phyloP scores from a whole-genome alignment of 148 eudicot species.

The Dianthus caryophyllus region DNA sequence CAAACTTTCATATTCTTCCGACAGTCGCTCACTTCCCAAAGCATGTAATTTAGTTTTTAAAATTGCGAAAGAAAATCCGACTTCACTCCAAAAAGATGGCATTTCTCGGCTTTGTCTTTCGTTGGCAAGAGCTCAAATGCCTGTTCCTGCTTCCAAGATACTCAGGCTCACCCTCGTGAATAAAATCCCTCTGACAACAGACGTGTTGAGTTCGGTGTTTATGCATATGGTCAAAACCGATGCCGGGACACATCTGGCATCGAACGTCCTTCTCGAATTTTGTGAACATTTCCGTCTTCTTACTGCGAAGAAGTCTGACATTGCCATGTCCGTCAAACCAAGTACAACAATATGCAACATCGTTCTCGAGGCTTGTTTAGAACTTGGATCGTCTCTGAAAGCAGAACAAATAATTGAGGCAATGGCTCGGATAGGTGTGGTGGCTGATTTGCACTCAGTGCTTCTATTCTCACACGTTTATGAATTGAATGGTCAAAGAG shows the following conservation, averaged over 20 bases:
- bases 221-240: slow-evolving; percentile 84
- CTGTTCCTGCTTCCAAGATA: slow-evolving; percentile 49
- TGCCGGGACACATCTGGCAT: slow-evolving; percentile 57
- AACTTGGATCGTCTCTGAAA: slow-evolving; percentile 47
- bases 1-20: slow-evolving; percentile 62
- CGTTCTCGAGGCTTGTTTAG: slow-evolving; percentile 73
- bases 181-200: slow-evolving; percentile 33
- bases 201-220: slow-evolving; percentile 42
- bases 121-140: slow-evolving; percentile 74
- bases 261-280: slow-evolving; percentile 69
- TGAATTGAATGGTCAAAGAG: slow-evolving; percentile 70
- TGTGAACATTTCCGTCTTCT: slow-evolving; percentile 35
- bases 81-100: slow-evolving; percentile 39
- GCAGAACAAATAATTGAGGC: slow-evolving; percentile 64
- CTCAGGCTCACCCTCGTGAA: slow-evolving; percentile 68
- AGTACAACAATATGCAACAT: slow-evolving; percentile 63
- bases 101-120: slow-evolving; percentile 61
- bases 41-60: slow-evolving; percentile 44
- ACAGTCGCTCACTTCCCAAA: slow-evolving; percentile 49
- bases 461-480: slow-evolving; percentile 49
- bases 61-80: slow-evolving; percentile 40
- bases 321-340: slow-evolving; percentile 36
- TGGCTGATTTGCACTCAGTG: slow-evolving; percentile 68
- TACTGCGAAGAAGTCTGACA: slow-evolving; percentile 31
- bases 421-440: slow-evolving; percentile 58